Conservation (phyloP, 768 basidiomycete genomes). For the Tricholoma terreum region DNA sequence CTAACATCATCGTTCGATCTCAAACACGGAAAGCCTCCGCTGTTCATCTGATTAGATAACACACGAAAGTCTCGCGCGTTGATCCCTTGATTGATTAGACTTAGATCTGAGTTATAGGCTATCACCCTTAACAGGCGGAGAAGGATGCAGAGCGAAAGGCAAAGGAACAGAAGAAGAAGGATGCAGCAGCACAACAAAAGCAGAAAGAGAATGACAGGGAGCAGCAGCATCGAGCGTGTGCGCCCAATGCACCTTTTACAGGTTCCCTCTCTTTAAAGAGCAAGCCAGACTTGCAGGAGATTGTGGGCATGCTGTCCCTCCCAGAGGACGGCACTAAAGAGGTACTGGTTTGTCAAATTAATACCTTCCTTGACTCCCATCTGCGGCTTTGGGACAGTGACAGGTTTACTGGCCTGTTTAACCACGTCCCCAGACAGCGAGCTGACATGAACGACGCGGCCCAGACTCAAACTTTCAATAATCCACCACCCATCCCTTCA, state of each 20-base stretch:
- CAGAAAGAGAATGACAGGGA: neutral
- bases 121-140: too few relatives aligned
- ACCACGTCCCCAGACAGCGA: neutral
- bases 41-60: too few relatives aligned
- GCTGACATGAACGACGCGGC: neutral
- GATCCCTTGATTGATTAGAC: too few relatives aligned
- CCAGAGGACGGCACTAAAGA: neutral
- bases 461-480: too few relatives aligned
- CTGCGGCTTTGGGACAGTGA: neutral
- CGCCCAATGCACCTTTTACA: neutral
- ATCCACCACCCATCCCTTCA: too few relatives aligned
- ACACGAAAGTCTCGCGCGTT: too few relatives aligned
- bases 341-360: neutral
- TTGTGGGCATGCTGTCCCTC: neutral
- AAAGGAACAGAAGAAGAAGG: neutral
- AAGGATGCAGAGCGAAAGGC: neutral
- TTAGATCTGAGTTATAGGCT: too few relatives aligned
- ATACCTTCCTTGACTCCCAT: neutral
- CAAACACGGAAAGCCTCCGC: too few relatives aligned
- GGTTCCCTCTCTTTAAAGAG: neutral
- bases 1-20: too few relatives aligned
- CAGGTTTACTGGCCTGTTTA: neutral
- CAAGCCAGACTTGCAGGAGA: neutral
- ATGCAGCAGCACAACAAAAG: neutral
- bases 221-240: neutral